Evolutionary conservation across 768 basidiomycete species (phyloP).

Genomic region (Kwoniella newhampshirensis): DNA sequence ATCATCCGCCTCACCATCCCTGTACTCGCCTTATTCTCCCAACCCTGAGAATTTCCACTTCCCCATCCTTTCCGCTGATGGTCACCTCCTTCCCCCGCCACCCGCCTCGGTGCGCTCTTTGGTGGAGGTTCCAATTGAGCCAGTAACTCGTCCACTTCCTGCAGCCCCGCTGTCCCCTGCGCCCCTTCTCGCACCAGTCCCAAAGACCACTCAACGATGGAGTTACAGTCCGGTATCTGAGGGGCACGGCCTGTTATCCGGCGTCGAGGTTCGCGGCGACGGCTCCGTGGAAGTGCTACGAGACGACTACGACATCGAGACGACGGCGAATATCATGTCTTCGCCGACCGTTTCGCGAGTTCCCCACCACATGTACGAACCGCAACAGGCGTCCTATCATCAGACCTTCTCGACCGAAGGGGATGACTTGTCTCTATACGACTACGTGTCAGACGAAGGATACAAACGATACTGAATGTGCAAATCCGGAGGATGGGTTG

Average conservation of each 20-base stretch:
- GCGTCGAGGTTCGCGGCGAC: constrained; percentile 12
- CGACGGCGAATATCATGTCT: constrained; percentile 1
- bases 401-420: constrained; percentile 34
- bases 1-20: constrained; percentile 11
- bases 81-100: constrained; percentile 38
- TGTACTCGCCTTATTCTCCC: constrained; percentile 33
- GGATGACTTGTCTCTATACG: constrained; percentile 23
- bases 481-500: not conserved
- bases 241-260: constrained; percentile 21
- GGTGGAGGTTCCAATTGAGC: constrained; percentile 2
- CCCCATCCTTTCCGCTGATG: constrained; percentile 45
- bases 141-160: constrained; percentile 24
- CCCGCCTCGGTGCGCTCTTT: constrained; percentile 33
- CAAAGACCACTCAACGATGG: constrained; percentile 20
- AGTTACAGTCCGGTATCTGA: constrained; percentile 14
- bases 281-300: constrained; percentile 24
- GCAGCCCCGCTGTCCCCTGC: constrained; percentile 14
- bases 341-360: constrained; percentile 19
- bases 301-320: constrained; percentile 20
- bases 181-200: constrained; percentile 13
- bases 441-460: constrained; percentile 23
- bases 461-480: constrained; percentile 15
- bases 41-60: constrained; percentile 38
- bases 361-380: constrained; percentile 3
- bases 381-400: constrained; percentile 33